Conservation (phyloP, 2,329 filamentous ascomycete species). For the Penicillium rolfsii region DNA sequence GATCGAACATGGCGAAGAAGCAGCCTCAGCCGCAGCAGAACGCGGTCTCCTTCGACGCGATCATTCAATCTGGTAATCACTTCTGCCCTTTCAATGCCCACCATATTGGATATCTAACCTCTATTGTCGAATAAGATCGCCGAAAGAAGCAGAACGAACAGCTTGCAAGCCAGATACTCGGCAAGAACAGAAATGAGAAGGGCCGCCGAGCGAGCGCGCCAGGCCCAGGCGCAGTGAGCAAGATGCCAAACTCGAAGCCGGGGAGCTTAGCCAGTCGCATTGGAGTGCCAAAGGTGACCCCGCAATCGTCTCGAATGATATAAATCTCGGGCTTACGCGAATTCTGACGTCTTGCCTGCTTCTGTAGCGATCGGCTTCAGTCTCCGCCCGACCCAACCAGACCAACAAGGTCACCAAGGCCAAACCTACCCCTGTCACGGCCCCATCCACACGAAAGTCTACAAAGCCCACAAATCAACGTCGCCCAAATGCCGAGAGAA, state of each 20-base stretch:
- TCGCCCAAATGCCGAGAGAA: constrained; percentile 40
- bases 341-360: background rate
- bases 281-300: constrained; percentile 59
- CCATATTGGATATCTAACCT: constrained; percentile 9
- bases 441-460: constrained; percentile 26
- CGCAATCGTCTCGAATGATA: background rate
- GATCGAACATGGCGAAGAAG: constrained; percentile 41
- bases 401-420: constrained; percentile 44
- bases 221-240: constrained; percentile 45
- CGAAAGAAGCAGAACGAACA: constrained; percentile 59
- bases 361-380: constrained; percentile 46
- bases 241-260: constrained; percentile 48
- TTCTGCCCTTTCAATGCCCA: constrained; percentile 8
- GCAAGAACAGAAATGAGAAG: constrained; percentile 44
- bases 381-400: constrained; percentile 42
- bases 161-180: constrained; percentile 63
- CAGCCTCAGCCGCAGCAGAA: constrained; percentile 21
- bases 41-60: constrained; percentile 53
- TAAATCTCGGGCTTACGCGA: background rate
- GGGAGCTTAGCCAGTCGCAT: constrained; percentile 62
- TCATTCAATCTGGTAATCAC: constrained; percentile 55
- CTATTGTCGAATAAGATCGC: constrained; percentile 47
- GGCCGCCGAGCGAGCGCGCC: constrained; percentile 53
- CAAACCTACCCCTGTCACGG: constrained; percentile 41
- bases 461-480: constrained; percentile 37